Base-by-base conservation (phyloP, 257 asterid species). In the Rubia yunnanensis region DNA sequence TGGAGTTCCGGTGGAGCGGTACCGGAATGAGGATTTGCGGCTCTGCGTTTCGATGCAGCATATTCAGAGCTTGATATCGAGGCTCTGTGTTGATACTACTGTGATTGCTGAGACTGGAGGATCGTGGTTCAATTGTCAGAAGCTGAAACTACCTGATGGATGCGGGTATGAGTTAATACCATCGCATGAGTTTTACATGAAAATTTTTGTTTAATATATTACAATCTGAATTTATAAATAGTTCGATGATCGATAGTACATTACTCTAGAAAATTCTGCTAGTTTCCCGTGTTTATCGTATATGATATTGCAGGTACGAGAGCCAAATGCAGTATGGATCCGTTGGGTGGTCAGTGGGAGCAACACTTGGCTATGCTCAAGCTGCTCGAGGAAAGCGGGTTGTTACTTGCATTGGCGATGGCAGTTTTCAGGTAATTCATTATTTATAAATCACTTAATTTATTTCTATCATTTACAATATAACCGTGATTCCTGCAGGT, bases 341-440 rank as follows among this genome's bases (percentile, higher is more conserved):
- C 44, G 85, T 89, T 56, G 96, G 96, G 63, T 86, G 96, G 96
- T 83, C 95, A 0, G 96, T 89, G 1, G 96, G 95, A 63, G 94
- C 95, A 7, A 85, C 96, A 46, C 84, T 89, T 63, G 96, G 96
- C 32, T 87, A 85, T 65, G 94, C 95, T 6, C 96, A 85, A 76
- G 91, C 86, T 28, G 84, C 71, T 22, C 86, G 78, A 0, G 77
- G 81, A 4, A 89, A 85, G 65, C 82, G 91, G 5, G 91, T 87
- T 64, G 75, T 89, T 35, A 91, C 91, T 22, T 89, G 81, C 80
- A 89, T 87, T 24, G 95, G 96, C 54, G 95, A 89, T 57, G 96
- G 96, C 60, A 89, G 95, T 78, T 89, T 89, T 64, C 96, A 89
- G 88, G 96, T 86, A 74, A 54, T 34, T 34, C 5, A 2, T 34